Base-by-base conservation (phyloP, 352 stramenopile species). In the Elongisporangium senticosum region DNA sequence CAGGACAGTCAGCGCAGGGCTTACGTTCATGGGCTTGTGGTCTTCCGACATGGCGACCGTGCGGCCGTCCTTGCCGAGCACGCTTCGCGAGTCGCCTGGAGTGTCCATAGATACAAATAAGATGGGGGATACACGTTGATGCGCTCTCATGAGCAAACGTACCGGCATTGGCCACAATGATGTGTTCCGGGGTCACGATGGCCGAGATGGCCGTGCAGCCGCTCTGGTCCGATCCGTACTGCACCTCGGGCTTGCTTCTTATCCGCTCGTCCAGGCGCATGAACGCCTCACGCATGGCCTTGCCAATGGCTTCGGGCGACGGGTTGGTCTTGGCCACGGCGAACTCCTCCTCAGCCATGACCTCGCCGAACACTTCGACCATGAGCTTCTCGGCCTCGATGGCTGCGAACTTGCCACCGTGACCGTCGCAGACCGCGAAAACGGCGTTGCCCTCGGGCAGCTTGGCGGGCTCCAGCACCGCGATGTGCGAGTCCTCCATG, bases 1-100 rank as follows among this genome's bases (percentile, higher is more conserved):
- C 74, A 61, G 37, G 39, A 20, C 23, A 65, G 55, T 59, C 81
- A 75, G 14, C 24, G 28, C 22, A 53, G 51, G 26, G 33, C 71
- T 24, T 65, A 90, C 83, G 59, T 97, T 95, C 60, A 89, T 86
- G 20, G 90, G 90, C 63, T 97, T 97, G 77, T 97, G 92, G 68
- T 98, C 92, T 50, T 79, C 89, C 20, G 86, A 96, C 74, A 96
- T 90, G 24, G 84, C 76, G 19, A 93, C 69, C 1, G 72, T 83
- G 8, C 55, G 56, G 14, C 67, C 65, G 20, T 70, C 55, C 56
- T 86, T 91, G 48, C 61, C 72, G 48, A 92, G 72, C 40, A 93
- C 76, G 48, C 79, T 86, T 58, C 86, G 72, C n/a, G 86, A 95
- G 67, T 93, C 86, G 19, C 83, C 75, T 83, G 10, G 20, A 3